Base-by-base conservation (phyloP, 306 rosid genomes). In the Quercus ilex region DNA sequence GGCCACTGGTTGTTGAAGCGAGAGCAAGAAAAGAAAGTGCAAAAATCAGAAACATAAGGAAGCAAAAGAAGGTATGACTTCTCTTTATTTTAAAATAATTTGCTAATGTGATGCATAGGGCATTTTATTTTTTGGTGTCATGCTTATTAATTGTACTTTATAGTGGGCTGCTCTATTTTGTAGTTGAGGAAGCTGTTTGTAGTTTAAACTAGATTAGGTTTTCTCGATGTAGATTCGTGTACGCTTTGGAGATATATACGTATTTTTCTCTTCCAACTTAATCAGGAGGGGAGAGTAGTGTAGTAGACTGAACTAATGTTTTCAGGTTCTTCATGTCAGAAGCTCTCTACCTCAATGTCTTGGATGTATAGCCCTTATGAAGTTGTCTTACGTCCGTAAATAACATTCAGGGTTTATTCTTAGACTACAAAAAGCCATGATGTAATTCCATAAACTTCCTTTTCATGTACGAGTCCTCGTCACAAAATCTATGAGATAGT, bases 21-120 rank as follows among this genome's bases (percentile, higher is more conserved):
- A 90, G 94, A 75, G 92, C 82, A 23, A 88, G 88, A 83, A 86
- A 31, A 60, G 97, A 92, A 83, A 92, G 85, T 79, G 81, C 90
- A 6, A 94, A 91, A 90, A 82, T 83, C 76, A 87, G 83, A 41
- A 92, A 90, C 78, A 84, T 90, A 79, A 95, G 89, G 86, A 86
- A 74, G 85, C 90, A 62, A 76, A 89, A 91, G 85, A 95, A 91
- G 95, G 99, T 91, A 55, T 56, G 62, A 11, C 41, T 68, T 75
- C 64, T 19, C 23, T 69, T 21, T 30, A 55, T 51, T 70, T 56
- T 15, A 49, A 38, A 13, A 53, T 17, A 15, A 49, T 5, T 69
- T 15, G 35, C 33, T 4, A 49, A 51, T 30, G 15, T 79, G 65
- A 38, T 73, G 57, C 72, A 15, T 35, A 43, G 46, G 55, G 38